Conservation (phyloP, 306 rosid genomes). For the Adenanthera pavonina region DNA sequence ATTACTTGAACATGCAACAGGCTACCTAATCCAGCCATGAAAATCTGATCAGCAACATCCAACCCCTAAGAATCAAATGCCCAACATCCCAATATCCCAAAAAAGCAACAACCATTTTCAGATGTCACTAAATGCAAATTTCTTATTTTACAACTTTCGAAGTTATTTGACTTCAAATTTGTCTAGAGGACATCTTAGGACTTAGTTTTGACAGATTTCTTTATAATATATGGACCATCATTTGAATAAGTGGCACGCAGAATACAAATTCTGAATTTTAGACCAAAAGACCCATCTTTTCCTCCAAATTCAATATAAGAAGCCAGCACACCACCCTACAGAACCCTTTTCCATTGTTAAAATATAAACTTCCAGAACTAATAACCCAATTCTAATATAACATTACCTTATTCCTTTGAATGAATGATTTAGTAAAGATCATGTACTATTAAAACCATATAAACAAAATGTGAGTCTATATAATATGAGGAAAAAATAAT, state of each 20-base stretch:
- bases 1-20: constrained; percentile 1
- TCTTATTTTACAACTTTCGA: not conserved
- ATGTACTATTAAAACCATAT: constrained; percentile 3
- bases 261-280: no score
- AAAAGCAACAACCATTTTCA: not conserved
- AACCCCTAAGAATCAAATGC: constrained; percentile 2
- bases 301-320: not conserved
- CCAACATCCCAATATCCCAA: not conserved
- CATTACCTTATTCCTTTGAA: not conserved
- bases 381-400: not conserved
- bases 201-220: not conserved
- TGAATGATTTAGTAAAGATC: not conserved
- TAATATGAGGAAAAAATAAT: not conserved
- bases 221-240: no score
- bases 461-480: not conserved
- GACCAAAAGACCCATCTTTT: not conserved
- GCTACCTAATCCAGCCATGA: constrained; percentile 3
- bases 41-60: constrained; percentile 5
- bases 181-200: not conserved
- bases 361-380: not conserved
- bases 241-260: no score
- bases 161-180: not conserved
- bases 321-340: not conserved
- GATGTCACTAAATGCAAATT: constrained; percentile 15
- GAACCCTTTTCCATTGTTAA: not conserved